Percentiles rank a stretch among this genome's conserved stretches.
Conservation (phyloP, 306 rosid genomes). For the Cyclanthera cordifolia region DNA sequence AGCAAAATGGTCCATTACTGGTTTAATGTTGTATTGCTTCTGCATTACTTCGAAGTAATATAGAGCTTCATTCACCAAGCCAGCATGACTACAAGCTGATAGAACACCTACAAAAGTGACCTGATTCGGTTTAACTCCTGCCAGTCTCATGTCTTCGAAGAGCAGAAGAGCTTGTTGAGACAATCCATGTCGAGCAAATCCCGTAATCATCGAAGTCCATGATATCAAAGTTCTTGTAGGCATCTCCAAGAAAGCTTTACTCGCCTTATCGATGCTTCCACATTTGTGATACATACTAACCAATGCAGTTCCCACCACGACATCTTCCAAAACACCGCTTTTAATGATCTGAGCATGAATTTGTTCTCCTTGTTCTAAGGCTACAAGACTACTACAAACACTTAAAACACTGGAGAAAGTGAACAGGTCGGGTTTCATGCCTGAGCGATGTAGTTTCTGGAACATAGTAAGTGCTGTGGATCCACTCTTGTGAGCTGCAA, state of each 20-base stretch:
- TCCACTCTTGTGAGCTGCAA: conserved; percentile 48
- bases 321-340: conserved; percentile 55
- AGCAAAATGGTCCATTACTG: conserved; percentile 75
- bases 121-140: conserved; percentile 59
- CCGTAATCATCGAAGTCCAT: conserved; percentile 84
- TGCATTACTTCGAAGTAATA: conserved; percentile 64
- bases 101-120: conserved; percentile 80
- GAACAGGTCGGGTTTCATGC: conserved; percentile 59
- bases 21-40: conserved; percentile 59
- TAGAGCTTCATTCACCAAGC: conserved; percentile 64
- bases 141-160: conserved; percentile 70
- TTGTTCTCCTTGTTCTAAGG: conserved; percentile 75
- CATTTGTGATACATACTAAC: conserved; percentile 78
- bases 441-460: conserved; percentile 42
- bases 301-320: conserved; percentile 57
- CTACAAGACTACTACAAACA: conserved; percentile 54
- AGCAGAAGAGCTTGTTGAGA: conserved; percentile 64
- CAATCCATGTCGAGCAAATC: conserved; percentile 66
- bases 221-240: conserved; percentile 66
- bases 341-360: conserved; percentile 70
- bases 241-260: conserved; percentile 81
- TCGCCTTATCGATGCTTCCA: conserved; percentile 68
- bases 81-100: conserved; percentile 74
- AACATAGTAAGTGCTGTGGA: conserved; percentile 51
- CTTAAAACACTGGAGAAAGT: conserved; percentile 68